Evolutionary conservation across 1,284 basidiomycete genomes (phyloP).

Genomic region (Tylopilus sp.): DNA sequence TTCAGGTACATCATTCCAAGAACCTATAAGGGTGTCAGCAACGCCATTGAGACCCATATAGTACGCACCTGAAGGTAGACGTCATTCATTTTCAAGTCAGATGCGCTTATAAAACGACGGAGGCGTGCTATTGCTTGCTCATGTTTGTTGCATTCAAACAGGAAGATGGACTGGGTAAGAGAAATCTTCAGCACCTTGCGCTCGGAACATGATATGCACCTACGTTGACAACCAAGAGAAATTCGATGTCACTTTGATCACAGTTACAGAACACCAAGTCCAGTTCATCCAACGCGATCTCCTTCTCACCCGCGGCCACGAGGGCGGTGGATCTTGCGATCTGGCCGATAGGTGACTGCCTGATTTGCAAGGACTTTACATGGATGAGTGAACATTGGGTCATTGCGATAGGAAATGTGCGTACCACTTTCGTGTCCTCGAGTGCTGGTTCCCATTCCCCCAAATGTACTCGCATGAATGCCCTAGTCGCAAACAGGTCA

Average conservation of each 20-base stretch:
- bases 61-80: conserved; percentile 1
- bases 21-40: background rate
- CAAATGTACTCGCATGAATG: conserved; percentile 7
- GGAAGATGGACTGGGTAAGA: conserved; percentile 4
- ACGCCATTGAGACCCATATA: background rate
- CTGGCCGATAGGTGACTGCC: conserved; percentile 9
- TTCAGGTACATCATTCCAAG: conserved; percentile 14
- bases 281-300: conserved; percentile 4
- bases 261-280: conserved; percentile 9
- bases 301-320: conserved; percentile 2
- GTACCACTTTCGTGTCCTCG: conserved; percentile 7
- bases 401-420: too few relatives aligned
- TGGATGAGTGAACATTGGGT: background rate
- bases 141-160: conserved; percentile 7
- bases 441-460: conserved; percentile 8
- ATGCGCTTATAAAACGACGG: background rate
- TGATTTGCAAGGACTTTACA: conserved; percentile 7
- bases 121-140: conserved; percentile 10
- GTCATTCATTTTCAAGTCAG: background rate
- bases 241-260: conserved; percentile 1
- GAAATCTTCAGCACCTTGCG: too few relatives aligned
- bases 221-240: conserved; percentile 16
- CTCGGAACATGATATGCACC: background rate
- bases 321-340: conserved; percentile 10
- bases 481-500: background rate